Conservation (phyloP, 208 protist species). For the Acanthamoeba triangularis region DNA sequence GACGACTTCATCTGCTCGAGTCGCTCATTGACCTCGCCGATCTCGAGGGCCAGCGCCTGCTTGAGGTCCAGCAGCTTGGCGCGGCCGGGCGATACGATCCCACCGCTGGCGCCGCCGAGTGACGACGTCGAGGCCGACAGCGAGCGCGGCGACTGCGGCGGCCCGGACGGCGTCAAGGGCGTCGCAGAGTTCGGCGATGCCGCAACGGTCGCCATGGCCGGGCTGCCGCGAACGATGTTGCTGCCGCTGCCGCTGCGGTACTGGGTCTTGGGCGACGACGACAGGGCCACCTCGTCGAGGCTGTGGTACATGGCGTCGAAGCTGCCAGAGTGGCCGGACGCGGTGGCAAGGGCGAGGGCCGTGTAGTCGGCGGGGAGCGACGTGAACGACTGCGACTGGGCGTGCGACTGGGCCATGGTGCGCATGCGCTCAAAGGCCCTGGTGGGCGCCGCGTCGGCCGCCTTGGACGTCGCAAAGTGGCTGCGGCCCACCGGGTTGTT, state of each 20-base stretch:
- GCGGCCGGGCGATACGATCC: neutral
- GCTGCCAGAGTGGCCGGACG: neutral
- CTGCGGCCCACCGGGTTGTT: neutral
- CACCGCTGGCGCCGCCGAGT: neutral
- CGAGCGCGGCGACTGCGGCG: neutral
- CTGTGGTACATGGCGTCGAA: neutral
- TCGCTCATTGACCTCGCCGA: neutral
- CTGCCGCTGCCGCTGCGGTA: neutral
- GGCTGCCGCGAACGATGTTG: neutral
- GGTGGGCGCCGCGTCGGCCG: neutral
- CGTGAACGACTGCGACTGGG: neutral
- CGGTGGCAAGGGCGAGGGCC: neutral
- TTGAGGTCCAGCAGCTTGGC: slow-evolving; percentile 10
- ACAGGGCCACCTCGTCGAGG: neutral
- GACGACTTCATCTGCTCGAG: neutral
- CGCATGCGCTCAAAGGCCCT: neutral
- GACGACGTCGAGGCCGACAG: neutral
- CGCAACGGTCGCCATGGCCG: neutral
- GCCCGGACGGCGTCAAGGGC: neutral
- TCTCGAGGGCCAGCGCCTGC: slow-evolving; percentile 16
- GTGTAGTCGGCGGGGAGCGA: neutral
- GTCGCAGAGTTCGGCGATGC: neutral
- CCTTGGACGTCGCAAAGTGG: neutral
- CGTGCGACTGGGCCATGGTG: neutral
- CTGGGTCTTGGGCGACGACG: neutral